Evolutionary conservation across 495 filamentous ascomycete genomes (phyloP).

Genomic region (Lasiosphaeria miniovina): DNA sequence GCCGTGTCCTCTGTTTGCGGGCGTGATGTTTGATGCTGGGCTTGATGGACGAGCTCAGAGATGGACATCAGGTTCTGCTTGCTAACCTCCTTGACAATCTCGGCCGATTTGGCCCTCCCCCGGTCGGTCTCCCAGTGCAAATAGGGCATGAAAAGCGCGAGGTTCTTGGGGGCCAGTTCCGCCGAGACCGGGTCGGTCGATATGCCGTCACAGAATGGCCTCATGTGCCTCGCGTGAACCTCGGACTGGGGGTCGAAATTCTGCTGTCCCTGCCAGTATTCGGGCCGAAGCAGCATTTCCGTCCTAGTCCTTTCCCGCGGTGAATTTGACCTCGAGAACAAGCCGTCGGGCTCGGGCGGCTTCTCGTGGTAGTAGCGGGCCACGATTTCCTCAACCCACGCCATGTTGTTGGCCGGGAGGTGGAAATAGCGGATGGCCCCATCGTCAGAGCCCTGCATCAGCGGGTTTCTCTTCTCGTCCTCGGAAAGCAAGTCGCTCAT

Average conservation of each 20-base stretch:
- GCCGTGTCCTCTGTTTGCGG: slow-evolving; percentile 14
- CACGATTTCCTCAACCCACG: slow-evolving; percentile 29
- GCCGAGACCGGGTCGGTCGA: slow-evolving; percentile 12
- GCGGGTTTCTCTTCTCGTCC: slow-evolving; percentile 22
- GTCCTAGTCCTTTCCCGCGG: slow-evolving; percentile 13
- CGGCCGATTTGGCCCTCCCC: slow-evolving; percentile 18
- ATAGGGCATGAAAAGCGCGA: slow-evolving; percentile 33
- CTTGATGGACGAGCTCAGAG: slow-evolving; percentile 18
- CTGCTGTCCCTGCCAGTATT: slow-evolving; percentile 35
- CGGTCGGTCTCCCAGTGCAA: slow-evolving; percentile 36
- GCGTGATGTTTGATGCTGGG: slow-evolving; percentile 16
- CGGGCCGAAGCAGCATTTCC: slow-evolving; percentile 28
- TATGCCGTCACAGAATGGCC: slow-evolving; percentile 27
- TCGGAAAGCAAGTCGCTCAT: slow-evolving; percentile 24
- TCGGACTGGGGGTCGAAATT: slow-evolving; percentile 23
- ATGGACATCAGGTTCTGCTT: slow-evolving; percentile 16
- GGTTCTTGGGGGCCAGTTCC: slow-evolving; percentile 14
- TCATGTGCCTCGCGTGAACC: slow-evolving; percentile 31
- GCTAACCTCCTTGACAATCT: slow-evolving; percentile 24
- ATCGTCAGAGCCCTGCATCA: slow-evolving; percentile 24
- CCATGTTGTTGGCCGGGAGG: slow-evolving; percentile 39
- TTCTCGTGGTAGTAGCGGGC: slow-evolving; percentile 31
- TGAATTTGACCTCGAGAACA: slow-evolving; percentile 10
- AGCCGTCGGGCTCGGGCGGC: slow-evolving; percentile 18
- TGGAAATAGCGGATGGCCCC: slow-evolving; percentile 33